Percentiles rank a stretch among this genome's conserved stretches.
Conservation (phyloP, 495 filamentous ascomycete genomes). For the Hypoxylon lenormandii region DNA sequence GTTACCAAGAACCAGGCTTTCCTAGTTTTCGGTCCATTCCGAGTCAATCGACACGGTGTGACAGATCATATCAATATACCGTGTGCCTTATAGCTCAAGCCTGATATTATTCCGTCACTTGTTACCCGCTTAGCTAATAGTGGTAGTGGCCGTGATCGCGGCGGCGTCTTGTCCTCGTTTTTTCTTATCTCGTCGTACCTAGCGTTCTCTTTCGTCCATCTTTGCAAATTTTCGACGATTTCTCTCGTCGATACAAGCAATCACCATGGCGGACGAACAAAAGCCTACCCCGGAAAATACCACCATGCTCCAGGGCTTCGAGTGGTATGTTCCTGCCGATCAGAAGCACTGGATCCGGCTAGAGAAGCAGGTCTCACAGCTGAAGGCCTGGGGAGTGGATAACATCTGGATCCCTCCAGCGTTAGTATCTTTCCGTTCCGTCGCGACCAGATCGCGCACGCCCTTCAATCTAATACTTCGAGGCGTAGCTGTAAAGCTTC, state of each 20-base stretch:
- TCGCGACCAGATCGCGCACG: neutral
- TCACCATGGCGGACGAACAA: constrained; percentile 4
- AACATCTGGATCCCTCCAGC: constrained; percentile 67
- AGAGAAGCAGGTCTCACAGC: constrained; percentile 61
- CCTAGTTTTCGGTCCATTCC: constrained; percentile 13
- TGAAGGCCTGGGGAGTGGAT: constrained; percentile 71
- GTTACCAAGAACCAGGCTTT: constrained; percentile 25
- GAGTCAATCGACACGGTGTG: constrained; percentile 1
- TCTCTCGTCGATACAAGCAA: neutral
- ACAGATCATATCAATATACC: constrained; percentile 6
- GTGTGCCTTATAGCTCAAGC: neutral
- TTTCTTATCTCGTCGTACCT: too few species aligned
- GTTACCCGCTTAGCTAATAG: neutral
- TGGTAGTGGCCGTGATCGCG: neutral
- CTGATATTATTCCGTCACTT: neutral
- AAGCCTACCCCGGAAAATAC: constrained; percentile 57
- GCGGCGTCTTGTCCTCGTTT: neutral
- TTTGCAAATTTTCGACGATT: neutral
- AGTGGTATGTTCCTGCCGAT: constrained; percentile 79
- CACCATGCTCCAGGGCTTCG: constrained; percentile 77
- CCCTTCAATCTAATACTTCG: neutral
- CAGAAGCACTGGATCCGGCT: constrained; percentile 74
- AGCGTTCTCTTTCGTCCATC: neutral
- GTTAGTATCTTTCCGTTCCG: constrained; percentile 4
- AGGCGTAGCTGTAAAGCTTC: constrained; percentile 70